Percentiles rank a stretch among this genome's conserved stretches.
Evolutionary conservation across 2,329 filamentous ascomycete genomes (phyloP).

Genomic region (Polychaeton citri): DNA sequence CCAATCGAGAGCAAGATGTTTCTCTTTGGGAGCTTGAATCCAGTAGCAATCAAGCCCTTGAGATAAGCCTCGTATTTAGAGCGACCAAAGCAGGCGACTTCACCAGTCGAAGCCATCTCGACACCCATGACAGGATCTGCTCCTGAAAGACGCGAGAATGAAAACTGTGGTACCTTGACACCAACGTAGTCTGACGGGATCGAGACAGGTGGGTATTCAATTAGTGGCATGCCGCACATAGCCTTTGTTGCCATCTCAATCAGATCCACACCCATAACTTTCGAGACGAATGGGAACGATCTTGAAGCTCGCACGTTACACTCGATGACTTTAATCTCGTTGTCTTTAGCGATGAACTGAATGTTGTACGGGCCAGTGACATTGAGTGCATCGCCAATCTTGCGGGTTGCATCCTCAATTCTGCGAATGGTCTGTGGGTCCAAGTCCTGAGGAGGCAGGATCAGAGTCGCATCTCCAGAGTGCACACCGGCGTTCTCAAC

Average conservation of each 20-base stretch:
- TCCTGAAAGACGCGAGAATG: slow-evolving; percentile 90
- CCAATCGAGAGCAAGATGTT: slow-evolving; percentile 94
- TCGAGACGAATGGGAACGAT: slow-evolving; percentile 96
- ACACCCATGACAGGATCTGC: slow-evolving; percentile 94
- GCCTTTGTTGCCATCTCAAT: slow-evolving; percentile 98
- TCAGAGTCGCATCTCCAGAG: slow-evolving; percentile 92
- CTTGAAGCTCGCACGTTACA: slow-evolving; percentile 94
- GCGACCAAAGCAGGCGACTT: slow-evolving; percentile 89
- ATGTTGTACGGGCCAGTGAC: slow-evolving; percentile 98
- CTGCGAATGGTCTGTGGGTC: slow-evolving; percentile 75
- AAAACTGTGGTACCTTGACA: slow-evolving; percentile 98
- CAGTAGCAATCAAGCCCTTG: slow-evolving; percentile 88
- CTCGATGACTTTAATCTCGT: slow-evolving; percentile 99
- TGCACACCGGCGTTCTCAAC: slow-evolving; percentile 98
- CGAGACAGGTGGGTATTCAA: slow-evolving; percentile 65
- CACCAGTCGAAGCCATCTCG: slow-evolving; percentile 97
- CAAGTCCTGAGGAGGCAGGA: slow-evolving; percentile 86
- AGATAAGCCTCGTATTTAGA: slow-evolving; percentile 98
- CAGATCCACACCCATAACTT: slow-evolving; percentile 94
- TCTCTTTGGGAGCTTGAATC: slow-evolving; percentile 90
- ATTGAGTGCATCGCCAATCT: slow-evolving; percentile 88
- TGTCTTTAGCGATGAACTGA: slow-evolving; percentile 98
- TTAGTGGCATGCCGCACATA: slow-evolving; percentile 73
- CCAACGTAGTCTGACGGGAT: slow-evolving; percentile 75
- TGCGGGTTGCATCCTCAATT: slow-evolving; percentile 88